These are phyloP conservation scores for Diaporthe capsici DNA, from an alignment of 2,329 filamentous ascomycete species.

Conservation along the genomic window DNA sequence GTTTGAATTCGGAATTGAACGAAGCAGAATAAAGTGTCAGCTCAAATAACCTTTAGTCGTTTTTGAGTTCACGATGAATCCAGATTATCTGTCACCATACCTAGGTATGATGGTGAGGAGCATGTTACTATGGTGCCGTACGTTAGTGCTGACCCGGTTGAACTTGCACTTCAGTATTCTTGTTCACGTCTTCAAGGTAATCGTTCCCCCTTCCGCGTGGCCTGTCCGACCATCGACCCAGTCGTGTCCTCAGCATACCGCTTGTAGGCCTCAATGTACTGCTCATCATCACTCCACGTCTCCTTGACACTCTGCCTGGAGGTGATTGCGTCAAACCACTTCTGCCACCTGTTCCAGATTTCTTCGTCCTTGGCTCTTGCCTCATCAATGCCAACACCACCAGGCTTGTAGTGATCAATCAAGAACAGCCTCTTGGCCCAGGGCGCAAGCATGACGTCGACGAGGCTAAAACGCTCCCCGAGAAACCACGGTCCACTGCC, in stretches of 20 bases:
- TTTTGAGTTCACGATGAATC: too few species aligned
- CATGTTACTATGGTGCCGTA: background rate
- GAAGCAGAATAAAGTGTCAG: too few species aligned
- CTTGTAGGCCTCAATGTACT: slow-evolving; percentile 78
- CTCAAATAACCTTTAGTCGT: too few species aligned
- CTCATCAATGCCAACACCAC: slow-evolving; percentile 62
- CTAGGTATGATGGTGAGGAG: background rate
- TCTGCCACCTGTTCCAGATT: slow-evolving; percentile 75
- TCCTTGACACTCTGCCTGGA: slow-evolving; percentile 73
- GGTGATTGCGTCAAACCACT: slow-evolving; percentile 73
- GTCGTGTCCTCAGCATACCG: slow-evolving; percentile 77
- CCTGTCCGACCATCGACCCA: slow-evolving; percentile 72
- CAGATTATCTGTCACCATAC: background rate
- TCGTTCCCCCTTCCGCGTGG: slow-evolving; percentile 72
- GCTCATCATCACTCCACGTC: slow-evolving; percentile 76
- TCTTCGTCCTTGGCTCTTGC: slow-evolving; percentile 64
- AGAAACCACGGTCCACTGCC: slow-evolving; percentile 75
- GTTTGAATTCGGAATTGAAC: too few species aligned
- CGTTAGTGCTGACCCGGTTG: rapidly evolving
- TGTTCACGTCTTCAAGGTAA: slow-evolving; percentile 64
- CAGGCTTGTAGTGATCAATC: slow-evolving; percentile 80
- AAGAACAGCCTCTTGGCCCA: slow-evolving; percentile 81
- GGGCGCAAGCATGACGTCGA: slow-evolving; percentile 80
- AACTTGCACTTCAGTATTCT: background rate
- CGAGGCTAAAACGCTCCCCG: slow-evolving; percentile 73